Conservation (phyloP, 2,329 filamentous ascomycete genomes). For the Microdochium paspali region DNA sequence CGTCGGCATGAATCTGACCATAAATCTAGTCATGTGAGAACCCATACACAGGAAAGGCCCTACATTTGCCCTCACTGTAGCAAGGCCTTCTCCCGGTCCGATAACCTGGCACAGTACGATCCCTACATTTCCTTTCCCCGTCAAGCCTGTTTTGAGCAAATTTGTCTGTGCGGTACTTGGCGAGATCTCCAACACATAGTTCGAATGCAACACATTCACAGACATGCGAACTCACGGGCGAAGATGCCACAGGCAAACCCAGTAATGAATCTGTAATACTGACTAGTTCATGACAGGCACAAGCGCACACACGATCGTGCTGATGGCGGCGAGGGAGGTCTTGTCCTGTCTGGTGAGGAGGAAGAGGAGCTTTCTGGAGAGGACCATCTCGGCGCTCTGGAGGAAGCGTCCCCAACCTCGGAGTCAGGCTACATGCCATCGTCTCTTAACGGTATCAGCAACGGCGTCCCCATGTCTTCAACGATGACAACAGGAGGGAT, state of each 20-base stretch:
- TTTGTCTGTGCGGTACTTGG: slow-evolving; percentile 2
- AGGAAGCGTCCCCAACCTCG: slow-evolving; percentile 67
- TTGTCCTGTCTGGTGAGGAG: slow-evolving; percentile 70
- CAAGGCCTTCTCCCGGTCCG: slow-evolving; percentile 96
- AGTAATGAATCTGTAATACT: background rate
- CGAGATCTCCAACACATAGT: background rate
- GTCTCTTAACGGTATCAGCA: slow-evolving; percentile 37
- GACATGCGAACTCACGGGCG: slow-evolving; percentile 5
- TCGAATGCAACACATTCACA: slow-evolving; percentile 5
- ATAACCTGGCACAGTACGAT: slow-evolving; percentile 94
- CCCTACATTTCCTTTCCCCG: slow-evolving; percentile 26
- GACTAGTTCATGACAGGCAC: slow-evolving; percentile 47
- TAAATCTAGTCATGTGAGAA: slow-evolving; percentile 82
- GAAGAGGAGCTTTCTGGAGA: slow-evolving; percentile 77
- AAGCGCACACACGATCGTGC: slow-evolving; percentile 65
- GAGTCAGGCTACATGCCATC: slow-evolving; percentile 52
- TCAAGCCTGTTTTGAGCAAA: slow-evolving; percentile 15
- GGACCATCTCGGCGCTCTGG: slow-evolving; percentile 71
- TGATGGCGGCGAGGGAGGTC: slow-evolving; percentile 47
- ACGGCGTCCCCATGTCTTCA: slow-evolving; percentile 19
- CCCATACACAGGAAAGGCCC: slow-evolving; percentile 97
- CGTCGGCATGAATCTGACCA: slow-evolving; percentile 35
- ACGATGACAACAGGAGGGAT: slow-evolving; percentile 16
- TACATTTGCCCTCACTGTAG: slow-evolving; percentile 97
- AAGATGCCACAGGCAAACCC: background rate